Conservation (phyloP, 768 basidiomycete species). For the Imleria badia region DNA sequence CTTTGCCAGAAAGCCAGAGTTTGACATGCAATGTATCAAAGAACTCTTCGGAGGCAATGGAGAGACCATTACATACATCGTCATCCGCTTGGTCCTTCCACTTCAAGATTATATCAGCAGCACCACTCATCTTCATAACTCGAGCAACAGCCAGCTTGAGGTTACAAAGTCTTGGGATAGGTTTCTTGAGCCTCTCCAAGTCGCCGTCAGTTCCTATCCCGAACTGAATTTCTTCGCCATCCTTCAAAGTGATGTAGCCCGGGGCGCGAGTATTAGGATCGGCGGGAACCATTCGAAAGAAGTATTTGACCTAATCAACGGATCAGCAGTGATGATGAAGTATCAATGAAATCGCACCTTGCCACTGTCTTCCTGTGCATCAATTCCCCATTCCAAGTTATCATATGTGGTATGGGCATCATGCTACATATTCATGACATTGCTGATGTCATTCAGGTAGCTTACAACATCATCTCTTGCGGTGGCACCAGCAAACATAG, state of each 20-base stretch:
- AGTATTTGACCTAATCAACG: not conserved
- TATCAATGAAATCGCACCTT: not conserved
- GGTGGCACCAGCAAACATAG: not conserved
- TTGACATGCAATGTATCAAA: too few relatives aligned
- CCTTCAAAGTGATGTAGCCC: not conserved
- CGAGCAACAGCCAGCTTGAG: too few relatives aligned
- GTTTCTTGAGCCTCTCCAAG: not conserved
- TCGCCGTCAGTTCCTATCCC: constrained; percentile 1
- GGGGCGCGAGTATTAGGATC: not conserved
- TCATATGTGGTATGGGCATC: not conserved
- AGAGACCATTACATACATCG: not conserved
- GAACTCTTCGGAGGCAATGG: too few relatives aligned
- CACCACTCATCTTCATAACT: too few relatives aligned
- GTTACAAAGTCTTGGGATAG: too few relatives aligned
- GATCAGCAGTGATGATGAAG: not conserved
- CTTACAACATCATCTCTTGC: not conserved
- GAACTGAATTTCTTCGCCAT: constrained; percentile 3
- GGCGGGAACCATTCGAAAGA: not conserved
- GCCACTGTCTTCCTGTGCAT: not conserved
- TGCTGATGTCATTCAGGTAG: not conserved
- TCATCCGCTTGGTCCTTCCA: too few relatives aligned
- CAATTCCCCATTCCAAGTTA: not conserved
- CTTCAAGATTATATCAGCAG: too few relatives aligned
- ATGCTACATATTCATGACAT: constrained; percentile 1
- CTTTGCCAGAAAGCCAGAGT: too few relatives aligned